Evolutionary conservation across 2,329 filamentous ascomycete genomes (phyloP).

Genomic region (Talaromyces sp.): DNA sequence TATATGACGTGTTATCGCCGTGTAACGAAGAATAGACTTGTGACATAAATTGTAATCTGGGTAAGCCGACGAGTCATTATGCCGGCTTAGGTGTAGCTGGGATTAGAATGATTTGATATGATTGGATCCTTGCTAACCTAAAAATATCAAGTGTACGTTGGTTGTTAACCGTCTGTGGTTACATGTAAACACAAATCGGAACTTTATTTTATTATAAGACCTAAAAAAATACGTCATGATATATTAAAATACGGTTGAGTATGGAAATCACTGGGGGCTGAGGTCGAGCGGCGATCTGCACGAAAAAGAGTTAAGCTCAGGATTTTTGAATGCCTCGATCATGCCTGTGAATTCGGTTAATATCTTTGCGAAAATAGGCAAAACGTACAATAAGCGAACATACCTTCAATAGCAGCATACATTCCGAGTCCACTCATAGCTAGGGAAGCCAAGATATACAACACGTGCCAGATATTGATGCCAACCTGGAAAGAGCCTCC

Average conservation of each 20-base stretch:
- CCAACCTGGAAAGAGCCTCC: constrained; percentile 17
- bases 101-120: too few relatives aligned
- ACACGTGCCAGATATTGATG: constrained; percentile 19
- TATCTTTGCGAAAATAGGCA: background rate
- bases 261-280: background rate
- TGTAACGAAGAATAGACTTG: too few relatives aligned
- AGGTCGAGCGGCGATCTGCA: constrained; percentile 24
- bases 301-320: constrained; percentile 24
- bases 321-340: constrained; percentile 25
- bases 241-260: too few relatives aligned
- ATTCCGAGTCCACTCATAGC: constrained; percentile 21
- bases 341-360: constrained; percentile 7
- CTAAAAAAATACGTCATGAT: too few relatives aligned
- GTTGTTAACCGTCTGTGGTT: background rate
- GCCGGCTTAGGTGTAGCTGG: too few relatives aligned
- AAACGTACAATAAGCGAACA: background rate
- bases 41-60: too few relatives aligned
- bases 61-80: too few relatives aligned
- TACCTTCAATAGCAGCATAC: constrained; percentile 21
- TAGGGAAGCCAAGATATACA: constrained; percentile 19
- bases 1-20: too few relatives aligned
- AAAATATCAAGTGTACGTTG: background rate
- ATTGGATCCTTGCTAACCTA: background rate
- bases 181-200: too few relatives aligned
- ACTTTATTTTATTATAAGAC: too few relatives aligned